Percentiles rank a stretch among this genome's conserved stretches.
Conservation (phyloP, 139 green algal genomes). For the Haematococcus lacustris region DNA sequence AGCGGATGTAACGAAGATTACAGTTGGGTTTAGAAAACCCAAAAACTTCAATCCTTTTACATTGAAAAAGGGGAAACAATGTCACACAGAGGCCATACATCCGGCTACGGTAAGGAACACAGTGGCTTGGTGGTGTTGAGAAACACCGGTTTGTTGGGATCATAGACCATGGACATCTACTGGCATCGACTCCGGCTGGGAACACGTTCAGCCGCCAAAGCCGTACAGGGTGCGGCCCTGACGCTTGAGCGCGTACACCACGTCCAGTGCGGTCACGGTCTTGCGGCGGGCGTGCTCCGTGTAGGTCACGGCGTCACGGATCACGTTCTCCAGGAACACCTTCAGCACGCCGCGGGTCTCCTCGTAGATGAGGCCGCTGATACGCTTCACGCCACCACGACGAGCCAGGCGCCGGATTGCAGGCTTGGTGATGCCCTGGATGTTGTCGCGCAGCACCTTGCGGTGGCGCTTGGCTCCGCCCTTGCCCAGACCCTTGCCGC, state of each 20-base stretch:
- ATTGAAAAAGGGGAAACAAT: no score
- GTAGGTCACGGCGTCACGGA: slow-evolving; percentile 77
- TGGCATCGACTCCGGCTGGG: no score
- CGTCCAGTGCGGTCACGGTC: slow-evolving; percentile 93
- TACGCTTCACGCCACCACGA: slow-evolving; percentile 81
- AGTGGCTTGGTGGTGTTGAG: no score
- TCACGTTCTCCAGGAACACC: slow-evolving; percentile 87
- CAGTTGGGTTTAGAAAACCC: no score
- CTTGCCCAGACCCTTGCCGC: slow-evolving; percentile 88
- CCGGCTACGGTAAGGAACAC: no score
- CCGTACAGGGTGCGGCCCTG: no score
- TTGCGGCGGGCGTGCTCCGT: slow-evolving; percentile 94
- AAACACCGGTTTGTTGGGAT: no score
- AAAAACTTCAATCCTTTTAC: no score
- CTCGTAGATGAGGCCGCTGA: slow-evolving; percentile 83
- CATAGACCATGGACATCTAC: no score
- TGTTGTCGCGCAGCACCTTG: slow-evolving; percentile 88
- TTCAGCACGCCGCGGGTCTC: slow-evolving; percentile 83
- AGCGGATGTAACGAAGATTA: no score
- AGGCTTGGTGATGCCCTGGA: slow-evolving; percentile 92
- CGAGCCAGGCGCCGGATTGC: slow-evolving; percentile 78
- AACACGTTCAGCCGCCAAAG: no score
- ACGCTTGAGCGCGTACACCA: slow-evolving; percentile 92
- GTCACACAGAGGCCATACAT: no score
- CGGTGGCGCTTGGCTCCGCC: slow-evolving; percentile 81